Evolutionary conservation across 768 basidiomycete species (phyloP), one percentile per base, ranked within the genome.

Genomic region (Xerocomus potaroensis): DNA sequence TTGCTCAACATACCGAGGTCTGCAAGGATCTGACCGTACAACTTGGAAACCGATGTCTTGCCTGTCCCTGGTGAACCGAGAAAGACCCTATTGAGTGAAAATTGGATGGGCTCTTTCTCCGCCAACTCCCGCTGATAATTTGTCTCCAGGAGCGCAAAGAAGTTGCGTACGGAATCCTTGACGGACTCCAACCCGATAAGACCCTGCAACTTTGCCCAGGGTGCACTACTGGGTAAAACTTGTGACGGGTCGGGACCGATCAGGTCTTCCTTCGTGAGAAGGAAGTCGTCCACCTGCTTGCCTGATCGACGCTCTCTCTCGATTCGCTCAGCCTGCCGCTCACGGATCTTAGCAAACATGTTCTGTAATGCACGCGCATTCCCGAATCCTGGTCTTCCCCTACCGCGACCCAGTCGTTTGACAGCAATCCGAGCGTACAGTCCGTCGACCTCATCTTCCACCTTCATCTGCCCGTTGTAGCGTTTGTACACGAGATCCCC

Each of bases 21-120:
- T 0, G 74, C 74, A 3, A 87, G 60, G 45, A 86, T 78, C 47
- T 74, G 73, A 0, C 84, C 85, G 47, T 87, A 86, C 11, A 84
- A 56, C 54, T 77, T 79, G 4, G 81, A 84, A 0, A 87, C 84
- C 0, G 83, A 78, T 4, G 84, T 86, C 58, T 87, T 87, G 0
- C 84, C 84, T 0, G 82, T 85, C 1, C 84, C 84, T 8, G 84
- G 84, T 4, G 78, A 77, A 5, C 84, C 85, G 8, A 83, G 57
- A 61, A 87, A 84, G 1, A 81, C 77, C 11, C 80, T 75, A 48
- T 87, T 85, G 47, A 86, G 72, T 11, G 81, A 77, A 12, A 79
- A 49, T 40, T 72, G 63, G 14, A 81, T 46, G 0, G 79, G 80
- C 37, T 76, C 68, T 53, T 72, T 66, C 56, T 84, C 83, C 32